A percentile compares a stretch with the other conserved stretches of the same genome.
Evolutionary conservation across 306 rosid genomes (phyloP).

Genomic region (Cicer judaicum): DNA sequence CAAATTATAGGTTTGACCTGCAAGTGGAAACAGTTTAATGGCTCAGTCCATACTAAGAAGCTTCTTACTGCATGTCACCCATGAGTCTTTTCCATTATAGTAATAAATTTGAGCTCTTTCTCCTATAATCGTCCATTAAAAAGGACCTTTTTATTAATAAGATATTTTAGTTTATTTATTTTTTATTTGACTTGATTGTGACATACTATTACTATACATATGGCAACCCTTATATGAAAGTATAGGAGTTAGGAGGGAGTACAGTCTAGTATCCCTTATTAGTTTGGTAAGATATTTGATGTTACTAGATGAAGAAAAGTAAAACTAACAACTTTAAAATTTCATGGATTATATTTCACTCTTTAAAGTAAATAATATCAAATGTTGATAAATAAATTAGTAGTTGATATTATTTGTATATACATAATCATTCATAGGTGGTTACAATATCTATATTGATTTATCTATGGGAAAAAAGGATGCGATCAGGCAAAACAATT

Average conservation of each 20-base stretch:
- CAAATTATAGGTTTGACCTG: not conserved
- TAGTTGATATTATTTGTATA: no score
- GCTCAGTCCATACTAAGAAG: not conserved
- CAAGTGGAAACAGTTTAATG: not conserved
- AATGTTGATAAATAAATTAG: no score
- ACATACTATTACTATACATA: not conserved
- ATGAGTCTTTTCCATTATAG: not conserved
- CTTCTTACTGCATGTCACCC: not conserved
- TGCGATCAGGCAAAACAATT: constrained; percentile 8
- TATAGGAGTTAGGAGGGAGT: not conserved
- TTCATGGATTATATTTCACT: no score
- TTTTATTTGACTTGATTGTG: constrained; percentile 12
- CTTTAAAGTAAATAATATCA: no score
- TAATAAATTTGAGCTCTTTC: constrained; percentile 8
- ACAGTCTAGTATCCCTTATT: not conserved
- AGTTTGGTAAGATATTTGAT: not conserved
- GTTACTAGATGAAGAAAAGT: not conserved
- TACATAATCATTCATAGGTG: no score
- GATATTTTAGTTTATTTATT: not conserved
- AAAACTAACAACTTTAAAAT: not conserved
- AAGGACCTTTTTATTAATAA: not conserved
- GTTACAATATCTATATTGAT: no score
- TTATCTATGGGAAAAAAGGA: not conserved
- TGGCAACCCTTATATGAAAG: not conserved
- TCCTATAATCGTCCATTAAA: not conserved